Evolutionary conservation across 2,329 filamentous ascomycete genomes (phyloP).

Genomic region (Fusarium heterosporum): DNA sequence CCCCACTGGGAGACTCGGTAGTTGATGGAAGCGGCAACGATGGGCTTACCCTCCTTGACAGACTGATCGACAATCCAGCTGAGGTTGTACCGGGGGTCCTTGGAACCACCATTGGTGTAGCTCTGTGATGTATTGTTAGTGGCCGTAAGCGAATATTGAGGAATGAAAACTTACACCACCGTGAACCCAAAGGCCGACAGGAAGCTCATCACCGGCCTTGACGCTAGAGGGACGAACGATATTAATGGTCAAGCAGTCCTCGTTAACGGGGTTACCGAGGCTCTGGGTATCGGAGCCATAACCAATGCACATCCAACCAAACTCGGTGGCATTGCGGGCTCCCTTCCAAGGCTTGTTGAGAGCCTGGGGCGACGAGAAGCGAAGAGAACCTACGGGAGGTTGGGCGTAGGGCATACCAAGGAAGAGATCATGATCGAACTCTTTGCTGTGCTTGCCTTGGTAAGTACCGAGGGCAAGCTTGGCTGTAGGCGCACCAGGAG

Average conservation of each 20-base stretch:
- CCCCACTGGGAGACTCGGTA: constrained; percentile 65
- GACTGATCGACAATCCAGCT: constrained; percentile 67
- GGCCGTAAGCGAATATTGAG: neutral
- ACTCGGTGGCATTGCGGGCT: constrained; percentile 58
- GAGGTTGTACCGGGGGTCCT: constrained; percentile 66
- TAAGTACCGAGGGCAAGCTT: constrained; percentile 33
- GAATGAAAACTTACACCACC: constrained; percentile 49
- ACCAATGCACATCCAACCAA: constrained; percentile 61
- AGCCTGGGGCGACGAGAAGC: constrained; percentile 64
- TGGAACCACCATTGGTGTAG: constrained; percentile 42
- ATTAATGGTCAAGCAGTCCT: constrained; percentile 46
- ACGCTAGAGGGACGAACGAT: constrained; percentile 42
- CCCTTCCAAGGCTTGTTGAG: constrained; percentile 60
- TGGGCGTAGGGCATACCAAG: constrained; percentile 39
- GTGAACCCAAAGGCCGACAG: constrained; percentile 71
- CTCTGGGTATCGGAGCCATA: constrained; percentile 56
- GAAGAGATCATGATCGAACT: constrained; percentile 36
- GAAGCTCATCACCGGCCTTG: constrained; percentile 57
- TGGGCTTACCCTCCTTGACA: constrained; percentile 59
- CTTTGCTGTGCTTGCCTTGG: constrained; percentile 24
- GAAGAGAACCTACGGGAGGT: constrained; percentile 60
- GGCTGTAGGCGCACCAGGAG: constrained; percentile 11
- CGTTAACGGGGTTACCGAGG: constrained; percentile 38
- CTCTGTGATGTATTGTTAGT: constrained; percentile 35
- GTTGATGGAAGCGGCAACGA: constrained; percentile 64